These are phyloP conservation scores for Sordariomycetes sp. DNA, from an alignment of 2,329 filamentous ascomycete species.

Conservation along the genomic window DNA sequence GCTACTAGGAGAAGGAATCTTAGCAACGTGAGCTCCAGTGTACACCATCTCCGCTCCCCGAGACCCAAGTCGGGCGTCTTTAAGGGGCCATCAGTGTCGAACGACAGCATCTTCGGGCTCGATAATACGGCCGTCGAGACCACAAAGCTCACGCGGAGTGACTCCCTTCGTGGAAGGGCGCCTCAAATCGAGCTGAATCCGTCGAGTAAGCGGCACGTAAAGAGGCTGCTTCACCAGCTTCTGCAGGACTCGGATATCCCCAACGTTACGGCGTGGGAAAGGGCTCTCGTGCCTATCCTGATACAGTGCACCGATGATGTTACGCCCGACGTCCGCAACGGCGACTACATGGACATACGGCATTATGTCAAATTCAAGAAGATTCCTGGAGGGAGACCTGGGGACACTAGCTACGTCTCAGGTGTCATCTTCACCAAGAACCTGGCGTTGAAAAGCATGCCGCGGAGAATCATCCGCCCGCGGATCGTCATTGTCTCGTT, in stretches of 20 bases:
- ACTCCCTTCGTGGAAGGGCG: conserved; percentile 2
- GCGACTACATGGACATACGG: conserved; percentile 92
- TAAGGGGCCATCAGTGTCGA: conserved; percentile 39
- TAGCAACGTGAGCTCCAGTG: conserved; percentile 64
- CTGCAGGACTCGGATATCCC: conserved; percentile 64
- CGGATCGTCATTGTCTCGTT: conserved; percentile 90
- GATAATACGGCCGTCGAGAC: conserved; percentile 18
- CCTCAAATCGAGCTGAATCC: conserved; percentile 66
- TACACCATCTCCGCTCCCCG: conserved; percentile 59
- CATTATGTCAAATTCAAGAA: conserved; percentile 98
- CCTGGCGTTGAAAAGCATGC: conserved; percentile 91
- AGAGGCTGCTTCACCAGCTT: conserved; percentile 71
- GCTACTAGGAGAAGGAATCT: conserved; percentile 66
- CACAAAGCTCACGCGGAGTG: conserved; percentile 3
- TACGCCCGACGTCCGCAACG: conserved; percentile 76
- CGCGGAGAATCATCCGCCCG: conserved; percentile 68
- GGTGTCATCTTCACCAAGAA: conserved; percentile 98
- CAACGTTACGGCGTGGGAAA: conserved; percentile 71
- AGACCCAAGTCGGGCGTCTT: conserved; percentile 45
- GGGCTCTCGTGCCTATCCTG: conserved; percentile 78
- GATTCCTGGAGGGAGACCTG: conserved; percentile 77
- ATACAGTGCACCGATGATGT: conserved; percentile 89
- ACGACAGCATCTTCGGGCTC: conserved; percentile 33
- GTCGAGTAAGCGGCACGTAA: conserved; percentile 79
- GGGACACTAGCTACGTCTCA: conserved; percentile 91